These are phyloP conservation scores for Bisporella sp. DNA, from an alignment of 2,329 filamentous ascomycete species.

Conservation along the genomic window DNA sequence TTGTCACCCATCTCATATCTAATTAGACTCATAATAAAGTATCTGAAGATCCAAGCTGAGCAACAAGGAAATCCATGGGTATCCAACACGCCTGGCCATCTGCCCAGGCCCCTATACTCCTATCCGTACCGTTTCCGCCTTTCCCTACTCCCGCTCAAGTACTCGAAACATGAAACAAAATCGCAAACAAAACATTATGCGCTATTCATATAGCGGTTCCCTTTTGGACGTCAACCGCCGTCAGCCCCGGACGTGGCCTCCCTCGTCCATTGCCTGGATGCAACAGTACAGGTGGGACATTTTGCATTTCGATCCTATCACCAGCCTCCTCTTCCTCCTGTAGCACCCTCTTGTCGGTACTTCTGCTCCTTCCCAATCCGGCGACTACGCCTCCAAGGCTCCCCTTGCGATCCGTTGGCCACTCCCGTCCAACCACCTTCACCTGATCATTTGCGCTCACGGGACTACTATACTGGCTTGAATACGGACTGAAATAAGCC, in stretches of 20 bases:
- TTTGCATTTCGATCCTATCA: conserved; percentile 16
- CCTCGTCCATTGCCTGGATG: conserved; percentile 21
- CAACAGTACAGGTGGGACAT: conserved; percentile 18
- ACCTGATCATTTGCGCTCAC: conserved; percentile 25
- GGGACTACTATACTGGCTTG: conserved; percentile 52
- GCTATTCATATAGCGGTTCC: too few relatives aligned
- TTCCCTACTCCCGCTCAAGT: too few relatives aligned
- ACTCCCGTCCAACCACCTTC: conserved; percentile 7
- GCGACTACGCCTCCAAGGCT: conserved; percentile 2
- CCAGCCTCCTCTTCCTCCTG: conserved; percentile 15
- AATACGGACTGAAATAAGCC: conserved; percentile 53
- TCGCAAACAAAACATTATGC: too few relatives aligned
- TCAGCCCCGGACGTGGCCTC: neutral
- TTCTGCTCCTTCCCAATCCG: conserved; percentile 2
- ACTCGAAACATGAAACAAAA: too few relatives aligned
- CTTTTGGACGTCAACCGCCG: too few relatives aligned
- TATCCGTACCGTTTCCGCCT: too few relatives aligned
- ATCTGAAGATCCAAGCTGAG: too few relatives aligned
- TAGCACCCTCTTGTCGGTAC: conserved; percentile 8
- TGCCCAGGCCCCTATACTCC: too few relatives aligned
- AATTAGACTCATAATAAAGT: too few relatives aligned
- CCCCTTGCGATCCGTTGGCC: conserved; percentile 16
- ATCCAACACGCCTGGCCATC: too few relatives aligned
- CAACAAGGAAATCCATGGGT: too few relatives aligned
- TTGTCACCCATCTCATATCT: too few relatives aligned